Conservation (phyloP, 805 yeast species). For the Blastobotrys americana region DNA sequence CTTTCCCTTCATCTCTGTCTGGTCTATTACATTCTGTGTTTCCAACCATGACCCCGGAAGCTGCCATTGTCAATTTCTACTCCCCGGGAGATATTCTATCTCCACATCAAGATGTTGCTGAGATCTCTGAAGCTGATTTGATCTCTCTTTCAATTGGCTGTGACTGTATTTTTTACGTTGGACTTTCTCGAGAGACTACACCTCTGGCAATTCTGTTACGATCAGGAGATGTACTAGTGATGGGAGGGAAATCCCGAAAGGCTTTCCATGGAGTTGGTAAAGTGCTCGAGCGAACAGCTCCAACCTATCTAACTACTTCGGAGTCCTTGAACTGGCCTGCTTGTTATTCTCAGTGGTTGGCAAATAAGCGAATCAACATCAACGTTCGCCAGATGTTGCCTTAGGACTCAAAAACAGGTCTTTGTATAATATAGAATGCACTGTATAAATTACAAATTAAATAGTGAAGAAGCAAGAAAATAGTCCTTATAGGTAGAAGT, state of each 20-base stretch:
- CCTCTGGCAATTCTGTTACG: constrained; percentile 33
- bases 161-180: constrained; percentile 34
- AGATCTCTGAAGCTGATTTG: constrained; percentile 30
- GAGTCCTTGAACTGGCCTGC: constrained; percentile 7
- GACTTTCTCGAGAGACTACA: constrained; percentile 14
- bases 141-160: constrained; percentile 36
- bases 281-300: constrained; percentile 32
- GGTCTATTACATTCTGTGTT: constrained; percentile 19
- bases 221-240: constrained; percentile 36
- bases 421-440: neutral
- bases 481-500: neutral
- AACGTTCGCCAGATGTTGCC: constrained; percentile 37
- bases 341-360: constrained; percentile 31
- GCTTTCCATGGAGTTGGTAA: constrained; percentile 40
- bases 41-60: constrained; percentile 30
- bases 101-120: constrained; percentile 40
- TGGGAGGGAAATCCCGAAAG: constrained; percentile 35
- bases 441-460: neutral
- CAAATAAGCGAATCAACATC: constrained; percentile 32
- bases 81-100: constrained; percentile 37
- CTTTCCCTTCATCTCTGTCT: constrained; percentile 27
- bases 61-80: constrained; percentile 39
- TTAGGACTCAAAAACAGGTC: neutral
- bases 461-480: neutral
- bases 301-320: constrained; percentile 20